These are phyloP conservation scores for Hypoxylon sp. DNA, from an alignment of 2,329 filamentous ascomycete species.

Conservation along the genomic window DNA sequence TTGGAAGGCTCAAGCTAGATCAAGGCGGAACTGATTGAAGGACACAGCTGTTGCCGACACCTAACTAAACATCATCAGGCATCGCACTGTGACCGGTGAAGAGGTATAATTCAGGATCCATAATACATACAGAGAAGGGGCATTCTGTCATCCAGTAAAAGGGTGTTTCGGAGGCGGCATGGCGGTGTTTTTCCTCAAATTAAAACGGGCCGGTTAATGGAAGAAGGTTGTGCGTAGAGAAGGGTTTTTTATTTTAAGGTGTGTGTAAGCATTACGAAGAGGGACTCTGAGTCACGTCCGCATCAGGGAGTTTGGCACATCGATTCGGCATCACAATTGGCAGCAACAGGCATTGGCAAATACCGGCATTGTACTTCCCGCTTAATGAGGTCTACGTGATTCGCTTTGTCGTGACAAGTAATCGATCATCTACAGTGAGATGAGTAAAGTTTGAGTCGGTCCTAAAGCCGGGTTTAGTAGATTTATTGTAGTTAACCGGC, in stretches of 20 bases:
- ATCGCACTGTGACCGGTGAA: background rate
- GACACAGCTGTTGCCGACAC: background rate
- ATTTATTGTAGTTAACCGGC: background rate
- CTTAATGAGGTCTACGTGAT: constrained; percentile 10
- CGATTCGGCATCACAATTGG: constrained; percentile 26
- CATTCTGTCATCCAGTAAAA: constrained; percentile 15
- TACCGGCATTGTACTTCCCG: constrained; percentile 16
- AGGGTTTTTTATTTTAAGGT: constrained; percentile 24
- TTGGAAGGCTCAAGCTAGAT: background rate
- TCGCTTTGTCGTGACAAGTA: background rate
- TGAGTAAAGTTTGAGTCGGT: background rate
- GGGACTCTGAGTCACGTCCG: constrained; percentile 31
- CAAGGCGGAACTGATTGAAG: background rate
- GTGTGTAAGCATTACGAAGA: constrained; percentile 37
- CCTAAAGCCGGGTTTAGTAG: background rate
- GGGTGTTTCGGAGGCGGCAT: constrained; percentile 36
- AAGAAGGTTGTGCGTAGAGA: constrained; percentile 38
- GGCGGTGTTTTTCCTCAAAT: constrained; percentile 30
- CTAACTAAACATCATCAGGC: background rate
- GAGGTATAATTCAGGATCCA: background rate
- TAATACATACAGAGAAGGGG: constrained; percentile 15
- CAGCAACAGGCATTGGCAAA: constrained; percentile 18
- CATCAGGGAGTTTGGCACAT: constrained; percentile 47
- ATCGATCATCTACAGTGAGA: background rate
- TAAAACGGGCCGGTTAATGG: constrained; percentile 39